Conservation (phyloP, 129 eudicot species). For the Heracleum sosnowskyi region DNA sequence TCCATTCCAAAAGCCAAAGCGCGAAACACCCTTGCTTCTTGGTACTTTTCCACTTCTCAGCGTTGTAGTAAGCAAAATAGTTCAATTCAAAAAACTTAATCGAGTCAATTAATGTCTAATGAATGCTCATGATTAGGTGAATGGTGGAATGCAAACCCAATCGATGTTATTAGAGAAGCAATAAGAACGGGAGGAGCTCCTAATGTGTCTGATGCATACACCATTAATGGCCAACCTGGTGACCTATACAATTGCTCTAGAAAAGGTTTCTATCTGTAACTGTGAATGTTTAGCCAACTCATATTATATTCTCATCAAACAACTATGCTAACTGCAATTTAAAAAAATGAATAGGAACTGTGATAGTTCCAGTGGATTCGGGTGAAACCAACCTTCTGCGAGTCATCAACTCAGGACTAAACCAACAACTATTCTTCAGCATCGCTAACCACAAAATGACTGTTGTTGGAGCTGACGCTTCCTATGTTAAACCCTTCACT, state of each 20-base stretch:
- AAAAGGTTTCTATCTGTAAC: slow-evolving; percentile 17
- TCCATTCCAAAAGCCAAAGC: slow-evolving; percentile 29
- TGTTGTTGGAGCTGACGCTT: slow-evolving; percentile 42
- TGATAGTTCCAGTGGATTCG: slow-evolving; percentile 20
- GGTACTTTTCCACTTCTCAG: slow-evolving; percentile 11
- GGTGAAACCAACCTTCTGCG: slow-evolving; percentile 38
- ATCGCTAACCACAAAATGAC: slow-evolving; percentile 38
- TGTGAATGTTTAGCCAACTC: background rate
- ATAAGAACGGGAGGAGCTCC: slow-evolving; percentile 34
- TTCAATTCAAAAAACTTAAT: background rate
- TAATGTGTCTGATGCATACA: slow-evolving; percentile 37
- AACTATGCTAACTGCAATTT: background rate
- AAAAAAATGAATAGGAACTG: slow-evolving; percentile 15
- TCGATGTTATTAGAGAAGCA: slow-evolving; percentile 18
- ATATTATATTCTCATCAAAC: background rate
- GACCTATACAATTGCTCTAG: slow-evolving; percentile 33
- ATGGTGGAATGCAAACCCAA: slow-evolving; percentile 38
- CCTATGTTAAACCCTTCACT: slow-evolving; percentile 36
- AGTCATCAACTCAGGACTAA: slow-evolving; percentile 38
- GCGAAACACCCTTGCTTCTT: slow-evolving; percentile 24
- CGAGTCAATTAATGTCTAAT: background rate
- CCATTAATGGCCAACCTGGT: slow-evolving; percentile 48
- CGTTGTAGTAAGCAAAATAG: background rate
- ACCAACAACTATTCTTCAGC: slow-evolving; percentile 43
- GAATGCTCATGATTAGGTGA: slow-evolving; percentile 20